Evolutionary conservation across 2,329 filamentous ascomycete species (phyloP).

Genomic region (Corynespora cassiicola): DNA sequence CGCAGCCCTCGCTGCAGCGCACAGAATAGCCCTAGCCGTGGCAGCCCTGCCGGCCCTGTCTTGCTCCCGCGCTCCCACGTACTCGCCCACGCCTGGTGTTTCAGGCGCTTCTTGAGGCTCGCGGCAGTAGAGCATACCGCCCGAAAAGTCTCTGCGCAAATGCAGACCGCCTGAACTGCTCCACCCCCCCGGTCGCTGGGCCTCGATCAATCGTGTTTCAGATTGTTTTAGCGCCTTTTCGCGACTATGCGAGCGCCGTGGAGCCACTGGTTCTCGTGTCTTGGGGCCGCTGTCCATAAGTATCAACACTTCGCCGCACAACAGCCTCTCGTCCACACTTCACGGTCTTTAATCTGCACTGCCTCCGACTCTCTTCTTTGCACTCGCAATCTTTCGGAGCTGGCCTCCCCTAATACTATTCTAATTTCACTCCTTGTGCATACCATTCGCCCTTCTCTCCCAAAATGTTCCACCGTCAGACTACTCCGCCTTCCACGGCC

Average conservation of each 20-base stretch:
- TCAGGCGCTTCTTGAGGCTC: conserved; percentile 40
- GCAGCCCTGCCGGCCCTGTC: conserved; percentile 25
- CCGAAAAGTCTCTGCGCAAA: no score
- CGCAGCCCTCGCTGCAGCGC: conserved; percentile 19
- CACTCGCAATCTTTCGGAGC: conserved; percentile 51
- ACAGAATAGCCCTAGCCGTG: conserved; percentile 34
- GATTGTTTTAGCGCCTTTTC: conserved; percentile 42
- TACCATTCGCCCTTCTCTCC: conserved; percentile 33
- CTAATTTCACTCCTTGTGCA: conserved; percentile 40
- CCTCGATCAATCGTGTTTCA: conserved; percentile 49
- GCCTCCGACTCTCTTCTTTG: conserved; percentile 47
- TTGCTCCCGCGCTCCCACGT: conserved; percentile 17
- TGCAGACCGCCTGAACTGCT: conserved; percentile 35
- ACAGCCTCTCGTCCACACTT: conserved; percentile 29
- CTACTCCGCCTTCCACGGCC: conserved; percentile 51
- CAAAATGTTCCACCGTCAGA: conserved; percentile 52
- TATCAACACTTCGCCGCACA: conserved; percentile 46
- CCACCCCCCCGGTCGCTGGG: conserved; percentile 30
- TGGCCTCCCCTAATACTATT: conserved; percentile 52
- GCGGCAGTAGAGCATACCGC: conserved; percentile 33
- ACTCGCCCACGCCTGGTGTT: conserved; percentile 46
- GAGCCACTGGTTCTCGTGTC: conserved; percentile 38
- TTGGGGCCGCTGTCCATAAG: conserved; percentile 43
- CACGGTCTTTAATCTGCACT: conserved; percentile 33
- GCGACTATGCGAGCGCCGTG: conserved; percentile 19